Conservation (phyloP, 306 rosid species). For the Crotalaria pallida region DNA sequence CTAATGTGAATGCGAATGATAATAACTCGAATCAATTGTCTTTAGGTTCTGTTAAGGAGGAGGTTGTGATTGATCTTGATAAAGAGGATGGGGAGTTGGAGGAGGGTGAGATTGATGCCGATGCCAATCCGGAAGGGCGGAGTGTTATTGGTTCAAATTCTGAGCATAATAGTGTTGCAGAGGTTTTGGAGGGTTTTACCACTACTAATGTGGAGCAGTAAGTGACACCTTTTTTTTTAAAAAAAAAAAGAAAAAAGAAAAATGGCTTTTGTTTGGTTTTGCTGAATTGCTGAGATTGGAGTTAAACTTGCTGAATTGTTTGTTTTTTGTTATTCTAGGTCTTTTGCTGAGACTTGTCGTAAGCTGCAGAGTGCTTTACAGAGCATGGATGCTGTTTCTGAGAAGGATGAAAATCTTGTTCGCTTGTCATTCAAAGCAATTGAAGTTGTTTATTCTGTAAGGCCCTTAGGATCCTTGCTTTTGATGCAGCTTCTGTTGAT, state of each 20-base stretch:
- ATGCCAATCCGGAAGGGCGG: conserved; percentile 48
- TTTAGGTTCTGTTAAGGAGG: conserved; percentile 25
- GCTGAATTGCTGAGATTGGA: neutral
- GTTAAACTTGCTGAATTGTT: conserved; percentile 9
- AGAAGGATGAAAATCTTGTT: conserved; percentile 50
- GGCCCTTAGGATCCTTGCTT: conserved; percentile 12
- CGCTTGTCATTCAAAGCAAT: conserved; percentile 41
- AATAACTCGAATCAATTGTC: conserved; percentile 24
- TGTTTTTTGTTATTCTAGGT: conserved; percentile 49
- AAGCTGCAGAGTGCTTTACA: conserved; percentile 39
- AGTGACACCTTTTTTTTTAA: conserved; percentile 42
- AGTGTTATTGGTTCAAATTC: conserved; percentile 24
- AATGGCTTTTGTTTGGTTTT: conserved; percentile 8
- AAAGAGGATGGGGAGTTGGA: conserved; percentile 94
- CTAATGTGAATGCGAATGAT: conserved; percentile 35
- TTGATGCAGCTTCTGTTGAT: neutral
- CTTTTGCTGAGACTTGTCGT: conserved; percentile 56
- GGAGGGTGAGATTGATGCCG: conserved; percentile 99
- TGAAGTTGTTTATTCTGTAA: conserved; percentile 57
- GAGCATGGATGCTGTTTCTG: conserved; percentile 34
- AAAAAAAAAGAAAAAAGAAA: too few species aligned
- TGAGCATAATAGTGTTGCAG: conserved; percentile 34
- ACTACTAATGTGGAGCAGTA: conserved; percentile 65
- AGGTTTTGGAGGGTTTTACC: conserved; percentile 46
- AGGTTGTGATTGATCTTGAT: conserved; percentile 37